Conservation (phyloP, 805 yeast genomes). For the Wickerhamiella azyma region DNA sequence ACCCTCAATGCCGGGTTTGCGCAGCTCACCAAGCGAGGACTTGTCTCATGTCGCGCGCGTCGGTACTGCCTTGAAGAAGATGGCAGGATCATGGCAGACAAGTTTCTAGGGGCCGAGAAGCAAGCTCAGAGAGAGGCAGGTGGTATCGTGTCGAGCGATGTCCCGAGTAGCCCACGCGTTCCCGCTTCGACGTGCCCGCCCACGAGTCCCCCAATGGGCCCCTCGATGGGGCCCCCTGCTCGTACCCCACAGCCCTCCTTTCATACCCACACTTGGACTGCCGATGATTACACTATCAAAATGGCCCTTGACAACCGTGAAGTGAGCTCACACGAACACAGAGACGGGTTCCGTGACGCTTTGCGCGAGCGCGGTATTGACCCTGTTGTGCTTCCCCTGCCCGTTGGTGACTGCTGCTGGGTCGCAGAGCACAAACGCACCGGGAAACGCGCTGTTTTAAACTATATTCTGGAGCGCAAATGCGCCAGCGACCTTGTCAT, state of each 20-base stretch:
- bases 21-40: conserved; percentile 44
- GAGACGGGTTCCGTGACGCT: conserved; percentile 54
- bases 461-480: conserved; percentile 82
- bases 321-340: conserved; percentile 48
- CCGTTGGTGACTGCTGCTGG: conserved; percentile 88
- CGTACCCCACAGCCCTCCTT: conserved; percentile 2
- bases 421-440: conserved; percentile 53
- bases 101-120: conserved; percentile 42
- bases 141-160: background rate
- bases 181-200: background rate
- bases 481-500: conserved; percentile 70
- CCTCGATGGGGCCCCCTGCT: background rate
- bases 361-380: conserved; percentile 36
- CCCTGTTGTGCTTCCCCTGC: conserved; percentile 41
- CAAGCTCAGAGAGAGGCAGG: conserved; percentile 26
- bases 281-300: conserved; percentile 43
- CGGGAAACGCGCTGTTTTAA: conserved; percentile 51
- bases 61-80: conserved; percentile 50
- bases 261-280: conserved; percentile 38
- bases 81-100: conserved; percentile 50
- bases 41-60: conserved; percentile 33
- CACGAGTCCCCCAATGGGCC: background rate
- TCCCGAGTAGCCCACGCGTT: too few relatives aligned
- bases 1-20: conserved; percentile 29
- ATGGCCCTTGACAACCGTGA: conserved; percentile 74